Evolutionary conservation across 441 rosid genomes (phyloP).

Genomic region (Heliophila coronopifolia): DNA sequence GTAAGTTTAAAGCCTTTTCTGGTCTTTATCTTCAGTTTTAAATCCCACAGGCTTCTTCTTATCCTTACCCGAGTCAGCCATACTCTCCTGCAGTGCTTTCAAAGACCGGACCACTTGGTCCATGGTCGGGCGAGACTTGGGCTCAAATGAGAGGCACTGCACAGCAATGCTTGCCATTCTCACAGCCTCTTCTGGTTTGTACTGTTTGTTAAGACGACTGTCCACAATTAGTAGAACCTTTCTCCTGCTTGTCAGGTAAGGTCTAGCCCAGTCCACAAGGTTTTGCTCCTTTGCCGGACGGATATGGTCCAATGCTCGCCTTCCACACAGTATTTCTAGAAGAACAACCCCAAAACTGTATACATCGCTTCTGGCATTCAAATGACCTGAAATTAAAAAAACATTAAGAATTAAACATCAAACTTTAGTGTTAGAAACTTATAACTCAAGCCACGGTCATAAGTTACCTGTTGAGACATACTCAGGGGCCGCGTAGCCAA

Average conservation of each 20-base stretch:
- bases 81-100: conserved; percentile 41
- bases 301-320: conserved; percentile 67
- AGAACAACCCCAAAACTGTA: conserved; percentile 67
- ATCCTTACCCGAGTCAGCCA: conserved; percentile 20
- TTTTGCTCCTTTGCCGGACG: conserved; percentile 65
- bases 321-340: conserved; percentile 65
- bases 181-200: conserved; percentile 39
- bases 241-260: conserved; percentile 61
- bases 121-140: conserved; percentile 60
- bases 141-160: conserved; percentile 58
- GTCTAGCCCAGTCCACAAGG: conserved; percentile 71
- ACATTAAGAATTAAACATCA: background rate
- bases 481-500: conserved; percentile 72
- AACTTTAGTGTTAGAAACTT: too few species aligned
- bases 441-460: too few species aligned
- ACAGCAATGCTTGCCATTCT: conserved; percentile 50
- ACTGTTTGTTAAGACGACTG: conserved; percentile 62
- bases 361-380: conserved; percentile 67
- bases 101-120: conserved; percentile 49
- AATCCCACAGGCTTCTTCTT: conserved; percentile 16
- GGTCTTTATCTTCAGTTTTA: conserved; percentile 12
- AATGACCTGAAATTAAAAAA: conserved; percentile 37
- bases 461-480: conserved; percentile 72
- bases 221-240: conserved; percentile 58
- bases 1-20: conserved; percentile 15